Evolutionary conservation across 345 rosid genomes (phyloP).

Genomic region (Populus simonii): DNA sequence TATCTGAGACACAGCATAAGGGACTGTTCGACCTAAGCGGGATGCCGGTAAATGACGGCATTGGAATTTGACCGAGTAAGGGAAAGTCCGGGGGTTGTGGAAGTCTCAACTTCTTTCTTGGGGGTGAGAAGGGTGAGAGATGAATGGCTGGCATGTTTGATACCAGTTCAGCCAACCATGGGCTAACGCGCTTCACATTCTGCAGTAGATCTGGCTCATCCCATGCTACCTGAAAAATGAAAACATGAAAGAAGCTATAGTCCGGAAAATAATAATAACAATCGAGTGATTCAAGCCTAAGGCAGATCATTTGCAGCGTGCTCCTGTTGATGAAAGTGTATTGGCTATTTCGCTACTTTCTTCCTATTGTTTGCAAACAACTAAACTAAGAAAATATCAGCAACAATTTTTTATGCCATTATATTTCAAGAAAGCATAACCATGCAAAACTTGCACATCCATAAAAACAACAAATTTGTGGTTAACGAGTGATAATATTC

Average conservation of each 20-base stretch:
- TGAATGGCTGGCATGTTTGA: conserved; percentile 70
- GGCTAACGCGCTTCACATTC: conserved; percentile 88
- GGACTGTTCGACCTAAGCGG: conserved; percentile 57
- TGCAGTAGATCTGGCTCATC: conserved; percentile 97
- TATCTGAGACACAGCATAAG: conserved; percentile 61
- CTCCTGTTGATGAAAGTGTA: background rate
- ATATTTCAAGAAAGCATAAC: no score
- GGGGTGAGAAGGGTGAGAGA: conserved; percentile 72
- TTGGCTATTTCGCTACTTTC: background rate
- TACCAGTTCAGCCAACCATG: conserved; percentile 93
- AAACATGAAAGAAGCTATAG: background rate
- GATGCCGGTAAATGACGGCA: conserved; percentile 64
- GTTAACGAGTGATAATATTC: background rate
- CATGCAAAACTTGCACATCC: background rate
- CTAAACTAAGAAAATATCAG: background rate
- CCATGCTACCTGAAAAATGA: conserved; percentile 75
- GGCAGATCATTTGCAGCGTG: background rate
- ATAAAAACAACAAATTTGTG: background rate
- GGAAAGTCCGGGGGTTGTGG: conserved; percentile 61
- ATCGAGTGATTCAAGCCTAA: conserved; percentile 11
- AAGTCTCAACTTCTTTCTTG: conserved; percentile 76
- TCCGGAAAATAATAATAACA: background rate
- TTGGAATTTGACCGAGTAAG: conserved; percentile 46
- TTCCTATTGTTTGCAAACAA: background rate
- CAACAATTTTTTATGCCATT: no score